phyloP scores from a whole-genome alignment of 2,329 filamentous ascomycete genomes.

The Boeremia exigua region DNA sequence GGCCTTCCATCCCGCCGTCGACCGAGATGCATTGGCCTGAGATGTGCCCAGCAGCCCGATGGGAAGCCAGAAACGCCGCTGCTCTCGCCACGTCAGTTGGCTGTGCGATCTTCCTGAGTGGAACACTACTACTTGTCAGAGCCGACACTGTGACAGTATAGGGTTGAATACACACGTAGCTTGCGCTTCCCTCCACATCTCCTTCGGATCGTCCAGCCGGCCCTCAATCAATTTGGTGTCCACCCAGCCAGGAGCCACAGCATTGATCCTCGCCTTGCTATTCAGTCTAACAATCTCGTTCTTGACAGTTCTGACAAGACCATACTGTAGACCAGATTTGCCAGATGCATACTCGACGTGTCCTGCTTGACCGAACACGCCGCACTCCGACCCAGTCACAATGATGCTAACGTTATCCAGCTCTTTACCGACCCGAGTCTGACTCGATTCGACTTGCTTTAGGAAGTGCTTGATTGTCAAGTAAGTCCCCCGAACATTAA shows the following conservation, averaged over 20 bases:
- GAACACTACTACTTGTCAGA: slow-evolving; percentile 38
- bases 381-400: slow-evolving; percentile 60
- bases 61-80: slow-evolving; percentile 58
- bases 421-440: slow-evolving; percentile 48
- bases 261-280: slow-evolving; percentile 59
- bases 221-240: slow-evolving; percentile 57
- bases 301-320: slow-evolving; percentile 59
- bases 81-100: slow-evolving; percentile 57
- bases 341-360: slow-evolving; percentile 60
- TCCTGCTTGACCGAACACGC: slow-evolving; percentile 58
- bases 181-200: slow-evolving; percentile 59
- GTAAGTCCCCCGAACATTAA: slow-evolving; percentile 61
- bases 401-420: slow-evolving; percentile 60
- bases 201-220: slow-evolving; percentile 56
- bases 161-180: slow-evolving; percentile 46
- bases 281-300: slow-evolving; percentile 63
- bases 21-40: slow-evolving; percentile 61
- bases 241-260: slow-evolving; percentile 58
- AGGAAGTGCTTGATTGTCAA: slow-evolving; percentile 64
- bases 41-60: slow-evolving; percentile 60
- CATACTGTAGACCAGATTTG: slow-evolving; percentile 58
- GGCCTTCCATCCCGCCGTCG: slow-evolving; percentile 60
- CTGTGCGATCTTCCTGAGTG: slow-evolving; percentile 56
- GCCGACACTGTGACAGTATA: background rate
- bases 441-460: slow-evolving; percentile 48